phyloP scores from a whole-genome alignment of 371 early-diverging fungal genomes.

The Zychaea mexicana region DNA sequence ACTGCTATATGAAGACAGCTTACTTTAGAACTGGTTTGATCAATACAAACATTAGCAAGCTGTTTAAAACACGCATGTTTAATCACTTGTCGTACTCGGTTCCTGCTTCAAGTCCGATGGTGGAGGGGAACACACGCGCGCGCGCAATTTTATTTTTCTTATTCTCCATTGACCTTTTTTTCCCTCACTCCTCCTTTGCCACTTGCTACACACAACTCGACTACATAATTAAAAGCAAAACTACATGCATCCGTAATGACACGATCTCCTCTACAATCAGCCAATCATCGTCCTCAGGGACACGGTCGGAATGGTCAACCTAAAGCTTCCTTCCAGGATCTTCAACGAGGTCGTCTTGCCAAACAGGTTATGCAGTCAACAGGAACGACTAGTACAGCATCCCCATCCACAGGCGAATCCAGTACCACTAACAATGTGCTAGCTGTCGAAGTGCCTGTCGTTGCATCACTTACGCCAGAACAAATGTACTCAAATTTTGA shows the following conservation, averaged over 20 bases:
- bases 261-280: slow-evolving; percentile 8
- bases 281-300: not conserved
- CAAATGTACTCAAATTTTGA: slow-evolving; percentile 77
- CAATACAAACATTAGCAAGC: too few relatives aligned
- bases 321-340: too few relatives aligned
- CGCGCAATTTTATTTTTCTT: too few relatives aligned
- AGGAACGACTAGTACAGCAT: slow-evolving; percentile 14
- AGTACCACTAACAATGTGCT: not conserved
- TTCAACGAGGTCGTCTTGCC: too few relatives aligned
- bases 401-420: not conserved
- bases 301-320: not conserved
- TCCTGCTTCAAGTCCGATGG: too few relatives aligned
- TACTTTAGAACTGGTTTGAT: too few relatives aligned
- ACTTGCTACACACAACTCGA: too few relatives aligned
- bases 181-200: not conserved
- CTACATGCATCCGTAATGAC: not conserved
- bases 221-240: too few relatives aligned
- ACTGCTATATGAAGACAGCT: too few relatives aligned
- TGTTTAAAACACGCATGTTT: too few relatives aligned
- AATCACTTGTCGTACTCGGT: too few relatives aligned
- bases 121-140: too few relatives aligned
- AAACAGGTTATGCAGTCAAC: slow-evolving; percentile 4
- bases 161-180: not conserved
- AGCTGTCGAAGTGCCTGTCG: slow-evolving; percentile 11
- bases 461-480: slow-evolving; percentile 36